A percentile compares a stretch with the other conserved stretches of the same genome.
These are phyloP conservation scores for Rhodotorula sp. DNA, from an alignment of 1,284 basidiomycete genomes.

Conservation along the genomic window DNA sequence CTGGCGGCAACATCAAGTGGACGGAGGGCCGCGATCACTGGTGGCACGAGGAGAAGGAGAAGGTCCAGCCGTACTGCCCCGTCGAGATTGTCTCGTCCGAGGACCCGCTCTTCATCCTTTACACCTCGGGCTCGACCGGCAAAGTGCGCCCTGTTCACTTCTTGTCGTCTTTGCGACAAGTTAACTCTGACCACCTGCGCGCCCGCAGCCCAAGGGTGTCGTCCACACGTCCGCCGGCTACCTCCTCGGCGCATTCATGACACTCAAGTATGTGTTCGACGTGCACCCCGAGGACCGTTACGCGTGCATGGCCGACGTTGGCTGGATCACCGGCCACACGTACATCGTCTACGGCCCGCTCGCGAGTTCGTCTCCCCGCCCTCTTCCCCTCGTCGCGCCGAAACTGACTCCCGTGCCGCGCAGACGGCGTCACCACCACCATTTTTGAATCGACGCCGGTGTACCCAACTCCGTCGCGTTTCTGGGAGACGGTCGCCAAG, in stretches of 20 bases:
- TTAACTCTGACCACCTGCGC: not conserved
- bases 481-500: slow-evolving; percentile 94
- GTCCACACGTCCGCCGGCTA: slow-evolving; percentile 86
- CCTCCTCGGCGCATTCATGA: slow-evolving; percentile 54
- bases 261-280: slow-evolving; percentile 88
- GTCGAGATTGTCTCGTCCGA: slow-evolving; percentile 84
- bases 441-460: slow-evolving; percentile 97
- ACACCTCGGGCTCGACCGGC: slow-evolving; percentile 53
- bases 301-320: slow-evolving; percentile 98
- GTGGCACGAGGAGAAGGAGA: slow-evolving; percentile 90
- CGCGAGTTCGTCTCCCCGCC: slow-evolving; percentile 54
- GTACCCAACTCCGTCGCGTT: slow-evolving; percentile 92
- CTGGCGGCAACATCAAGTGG: slow-evolving; percentile 82
- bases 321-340: slow-evolving; percentile 98
- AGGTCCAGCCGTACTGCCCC: slow-evolving; percentile 81
- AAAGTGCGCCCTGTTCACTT: slow-evolving; percentile 21
- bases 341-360: slow-evolving; percentile 98
- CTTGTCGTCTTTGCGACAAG: not conserved
- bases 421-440: slow-evolving; percentile 82
- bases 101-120: slow-evolving; percentile 97
- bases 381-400: too few relatives aligned
- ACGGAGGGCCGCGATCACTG: slow-evolving; percentile 84
- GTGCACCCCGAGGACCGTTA: slow-evolving; percentile 75
- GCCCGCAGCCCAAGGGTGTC: slow-evolving; percentile 81
- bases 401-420: slow-evolving; percentile 3